Conservation (phyloP, 805 yeast genomes). For the Metschnikowia peoriensis region DNA sequence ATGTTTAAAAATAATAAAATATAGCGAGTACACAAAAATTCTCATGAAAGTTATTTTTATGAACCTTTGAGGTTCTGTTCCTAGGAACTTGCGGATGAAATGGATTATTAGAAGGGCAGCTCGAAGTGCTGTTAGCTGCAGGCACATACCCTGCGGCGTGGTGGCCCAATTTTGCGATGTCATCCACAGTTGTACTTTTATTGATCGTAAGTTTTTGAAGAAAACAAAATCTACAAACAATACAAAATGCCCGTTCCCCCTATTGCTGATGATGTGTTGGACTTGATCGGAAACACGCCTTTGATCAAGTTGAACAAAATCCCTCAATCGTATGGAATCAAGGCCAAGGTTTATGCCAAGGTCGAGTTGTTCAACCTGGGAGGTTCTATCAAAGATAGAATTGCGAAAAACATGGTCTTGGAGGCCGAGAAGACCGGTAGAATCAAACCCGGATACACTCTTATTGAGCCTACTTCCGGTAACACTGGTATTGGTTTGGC, state of each 20-base stretch:
- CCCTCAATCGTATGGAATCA: constrained; percentile 73
- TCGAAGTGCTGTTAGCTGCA: not conserved
- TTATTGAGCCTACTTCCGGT: constrained; percentile 89
- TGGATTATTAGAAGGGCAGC: not conserved
- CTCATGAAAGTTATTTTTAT: too few relatives aligned
- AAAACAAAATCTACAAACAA: not conserved
- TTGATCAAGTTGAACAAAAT: constrained; percentile 69
- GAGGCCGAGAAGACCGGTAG: constrained; percentile 77
- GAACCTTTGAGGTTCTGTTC: too few relatives aligned
- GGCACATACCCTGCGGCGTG: not conserved
- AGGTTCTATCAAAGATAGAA: constrained; percentile 87
- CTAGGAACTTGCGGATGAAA: too few relatives aligned
- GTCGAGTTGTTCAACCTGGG: constrained; percentile 85
- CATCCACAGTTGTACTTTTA: constrained; percentile 4
- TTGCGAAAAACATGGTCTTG: constrained; percentile 82
- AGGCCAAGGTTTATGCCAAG: constrained; percentile 70
- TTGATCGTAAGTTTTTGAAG: not conserved
- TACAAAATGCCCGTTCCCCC: constrained; percentile 31
- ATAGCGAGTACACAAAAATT: too few relatives aligned
- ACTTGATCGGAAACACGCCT: constrained; percentile 85
- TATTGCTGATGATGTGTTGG: constrained; percentile 55
- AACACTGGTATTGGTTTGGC: constrained; percentile 92
- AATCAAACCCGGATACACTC: constrained; percentile 80
- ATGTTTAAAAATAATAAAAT: too few relatives aligned
- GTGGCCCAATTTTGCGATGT: constrained; percentile 5